These are phyloP conservation scores for Annulohypoxylon maeteangense DNA, from an alignment of 495 filamentous ascomycete genomes.

Conservation along the genomic window DNA sequence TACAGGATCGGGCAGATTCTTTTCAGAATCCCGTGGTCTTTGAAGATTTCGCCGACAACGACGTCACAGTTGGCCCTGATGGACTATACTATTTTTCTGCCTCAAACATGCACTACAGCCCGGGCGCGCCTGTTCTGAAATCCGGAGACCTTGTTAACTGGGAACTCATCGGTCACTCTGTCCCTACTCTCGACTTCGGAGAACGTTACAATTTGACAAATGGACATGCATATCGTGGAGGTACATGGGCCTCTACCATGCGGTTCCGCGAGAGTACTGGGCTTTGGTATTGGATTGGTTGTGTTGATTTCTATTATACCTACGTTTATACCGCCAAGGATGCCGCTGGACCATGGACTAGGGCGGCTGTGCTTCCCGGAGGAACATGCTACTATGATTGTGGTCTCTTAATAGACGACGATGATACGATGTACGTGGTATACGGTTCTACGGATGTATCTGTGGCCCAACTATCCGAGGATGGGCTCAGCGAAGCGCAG, in stretches of 20 bases:
- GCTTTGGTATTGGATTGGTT: slow-evolving; percentile 68
- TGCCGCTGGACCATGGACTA: slow-evolving; percentile 39
- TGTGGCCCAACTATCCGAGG: slow-evolving; percentile 62
- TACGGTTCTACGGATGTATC: slow-evolving; percentile 62
- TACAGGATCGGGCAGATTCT: slow-evolving; percentile 15
- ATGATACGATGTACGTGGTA: slow-evolving; percentile 67
- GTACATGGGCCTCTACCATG: slow-evolving; percentile 66
- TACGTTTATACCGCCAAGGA: slow-evolving; percentile 62
- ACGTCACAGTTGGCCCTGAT: slow-evolving; percentile 43
- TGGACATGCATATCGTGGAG: slow-evolving; percentile 59
- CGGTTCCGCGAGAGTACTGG: slow-evolving; percentile 59
- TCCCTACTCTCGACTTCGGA: slow-evolving; percentile 62
- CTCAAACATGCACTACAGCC: slow-evolving; percentile 67
- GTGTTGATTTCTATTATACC: slow-evolving; percentile 56
- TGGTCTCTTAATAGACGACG: slow-evolving; percentile 66
- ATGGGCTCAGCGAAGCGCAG: slow-evolving; percentile 57
- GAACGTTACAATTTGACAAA: slow-evolving; percentile 60
- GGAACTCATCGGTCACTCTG: slow-evolving; percentile 64
- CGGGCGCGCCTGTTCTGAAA: slow-evolving; percentile 66
- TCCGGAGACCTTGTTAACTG: slow-evolving; percentile 68
- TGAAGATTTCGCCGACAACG: slow-evolving; percentile 48
- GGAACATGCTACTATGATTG: slow-evolving; percentile 67
- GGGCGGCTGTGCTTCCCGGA: slow-evolving; percentile 22
- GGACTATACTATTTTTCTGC: slow-evolving; percentile 62
- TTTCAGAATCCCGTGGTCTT: slow-evolving; percentile 47